phyloP scores from a whole-genome alignment of 2,329 filamentous ascomycete species.

The Aspergillus carbonarius region DNA sequence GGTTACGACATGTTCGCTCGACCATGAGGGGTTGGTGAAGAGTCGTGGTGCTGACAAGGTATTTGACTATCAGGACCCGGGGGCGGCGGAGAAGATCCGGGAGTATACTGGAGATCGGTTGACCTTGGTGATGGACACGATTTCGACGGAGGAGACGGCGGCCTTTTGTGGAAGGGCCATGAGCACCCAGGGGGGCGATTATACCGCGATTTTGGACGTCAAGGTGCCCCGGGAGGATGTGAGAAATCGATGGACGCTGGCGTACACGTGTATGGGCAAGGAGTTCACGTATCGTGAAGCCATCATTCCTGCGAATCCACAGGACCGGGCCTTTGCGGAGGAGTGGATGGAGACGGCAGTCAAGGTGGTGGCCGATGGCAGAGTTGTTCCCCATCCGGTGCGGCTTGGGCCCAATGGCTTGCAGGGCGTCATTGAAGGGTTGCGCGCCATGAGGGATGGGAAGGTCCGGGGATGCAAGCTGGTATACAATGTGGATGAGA shows the following conservation, averaged over 20 bases:
- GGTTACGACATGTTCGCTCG: conserved; percentile 34
- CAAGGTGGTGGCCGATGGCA: conserved; percentile 43
- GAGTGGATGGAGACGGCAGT: conserved; percentile 41
- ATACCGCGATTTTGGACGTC: conserved; percentile 24
- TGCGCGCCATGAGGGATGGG: conserved; percentile 44
- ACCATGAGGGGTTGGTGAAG: conserved; percentile 33
- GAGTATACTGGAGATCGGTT: conserved; percentile 30
- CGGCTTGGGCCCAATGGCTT: conserved; percentile 44
- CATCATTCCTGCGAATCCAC: conserved; percentile 29
- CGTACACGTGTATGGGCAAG: conserved; percentile 34
- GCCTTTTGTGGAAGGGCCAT: conserved; percentile 33
- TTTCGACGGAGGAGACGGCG: conserved; percentile 26
- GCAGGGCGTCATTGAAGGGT: conserved; percentile 44
- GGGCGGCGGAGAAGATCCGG: conserved; percentile 28
- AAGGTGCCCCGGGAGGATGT: conserved; percentile 33
- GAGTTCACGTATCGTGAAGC: conserved; percentile 26
- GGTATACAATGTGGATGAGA: conserved; percentile 42
- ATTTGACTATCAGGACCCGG: conserved; percentile 32
- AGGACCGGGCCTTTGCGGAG: conserved; percentile 45
- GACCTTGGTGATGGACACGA: conserved; percentile 36
- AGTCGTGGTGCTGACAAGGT: conserved; percentile 32
- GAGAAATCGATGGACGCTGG: conserved; percentile 26
- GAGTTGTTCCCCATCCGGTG: conserved; percentile 44
- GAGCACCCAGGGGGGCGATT: conserved; percentile 28
- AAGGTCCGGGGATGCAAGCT: conserved; percentile 51